A percentile compares a stretch with the other conserved stretches of the same genome.
These are phyloP conservation scores for Kwoniella heveanensis DNA, from an alignment of 768 basidiomycete genomes.

Conservation along the genomic window DNA sequence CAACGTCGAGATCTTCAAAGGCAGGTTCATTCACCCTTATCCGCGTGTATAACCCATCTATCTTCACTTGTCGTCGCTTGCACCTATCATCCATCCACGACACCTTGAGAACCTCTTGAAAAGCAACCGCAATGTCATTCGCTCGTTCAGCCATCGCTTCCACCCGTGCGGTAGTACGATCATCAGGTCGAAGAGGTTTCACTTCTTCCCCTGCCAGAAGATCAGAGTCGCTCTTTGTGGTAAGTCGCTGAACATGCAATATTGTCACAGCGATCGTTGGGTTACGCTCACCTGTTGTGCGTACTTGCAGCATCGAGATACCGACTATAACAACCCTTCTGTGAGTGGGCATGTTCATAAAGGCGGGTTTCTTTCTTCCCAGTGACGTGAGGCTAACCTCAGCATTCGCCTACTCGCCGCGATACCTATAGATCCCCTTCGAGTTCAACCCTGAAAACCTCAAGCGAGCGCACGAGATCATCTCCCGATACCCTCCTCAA, in stretches of 20 bases:
- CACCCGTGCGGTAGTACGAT: constrained; percentile 17
- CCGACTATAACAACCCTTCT: constrained; percentile 88
- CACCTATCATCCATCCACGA: no score
- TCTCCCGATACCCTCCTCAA: constrained; percentile 89
- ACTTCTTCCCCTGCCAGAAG: constrained; percentile 59
- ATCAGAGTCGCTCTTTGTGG: constrained; percentile 86
- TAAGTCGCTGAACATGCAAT: constrained; percentile 58
- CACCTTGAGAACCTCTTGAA: no score
- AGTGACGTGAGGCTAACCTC: no score
- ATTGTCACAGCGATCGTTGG: no score
- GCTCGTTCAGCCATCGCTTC: constrained; percentile 33
- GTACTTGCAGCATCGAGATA: constrained; percentile 82
- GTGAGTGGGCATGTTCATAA: no score
- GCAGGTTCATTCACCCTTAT: no score
- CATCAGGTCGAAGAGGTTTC: constrained; percentile 47
- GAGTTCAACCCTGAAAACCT: constrained; percentile 77
- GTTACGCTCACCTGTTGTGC: no score
- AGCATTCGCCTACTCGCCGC: no score
- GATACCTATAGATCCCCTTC: constrained; percentile 91
- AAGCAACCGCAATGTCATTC: constrained; percentile 27
- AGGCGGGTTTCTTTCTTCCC: no score
- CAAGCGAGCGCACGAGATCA: constrained; percentile 83
- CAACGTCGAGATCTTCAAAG: no score
- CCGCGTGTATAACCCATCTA: no score
- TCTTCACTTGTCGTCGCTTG: no score